Evolutionary conservation across 805 yeast genomes (phyloP).

Genomic region (Saturnispora besseyi): DNA sequence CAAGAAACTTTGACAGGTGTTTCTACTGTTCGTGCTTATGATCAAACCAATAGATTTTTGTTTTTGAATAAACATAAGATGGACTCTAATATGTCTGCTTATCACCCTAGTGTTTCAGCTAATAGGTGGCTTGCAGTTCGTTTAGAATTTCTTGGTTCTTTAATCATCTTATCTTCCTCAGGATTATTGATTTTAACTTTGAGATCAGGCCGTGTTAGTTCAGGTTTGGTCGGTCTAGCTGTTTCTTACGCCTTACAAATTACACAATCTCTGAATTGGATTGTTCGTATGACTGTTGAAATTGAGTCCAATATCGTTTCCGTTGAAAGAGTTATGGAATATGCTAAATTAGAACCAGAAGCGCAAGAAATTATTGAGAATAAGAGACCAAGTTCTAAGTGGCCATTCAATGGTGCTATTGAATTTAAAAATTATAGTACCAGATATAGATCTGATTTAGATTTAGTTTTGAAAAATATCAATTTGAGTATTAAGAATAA

Average conservation of each 20-base stretch:
- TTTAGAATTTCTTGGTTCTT: slow-evolving; percentile 81
- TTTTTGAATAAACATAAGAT: slow-evolving; percentile 60
- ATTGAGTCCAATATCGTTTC: slow-evolving; percentile 94
- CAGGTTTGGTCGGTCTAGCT: slow-evolving; percentile 91
- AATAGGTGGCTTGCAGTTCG: slow-evolving; percentile 98
- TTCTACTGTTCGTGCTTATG: slow-evolving; percentile 65
- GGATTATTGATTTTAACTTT: slow-evolving; percentile 68
- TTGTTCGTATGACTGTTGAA: slow-evolving; percentile 97
- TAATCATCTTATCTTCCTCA: slow-evolving; percentile 81
- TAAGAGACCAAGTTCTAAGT: slow-evolving; percentile 50
- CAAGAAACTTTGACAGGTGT: slow-evolving; percentile 76
- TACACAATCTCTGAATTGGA: slow-evolving; percentile 93
- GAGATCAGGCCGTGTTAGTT: slow-evolving; percentile 58
- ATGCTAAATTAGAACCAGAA: slow-evolving; percentile 49
- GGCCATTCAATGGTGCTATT: slow-evolving; percentile 72
- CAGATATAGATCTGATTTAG: slow-evolving; percentile 74
- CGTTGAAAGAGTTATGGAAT: slow-evolving; percentile 60
- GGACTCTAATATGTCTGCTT: slow-evolving; percentile 85
- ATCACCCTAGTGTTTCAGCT: slow-evolving; percentile 84
- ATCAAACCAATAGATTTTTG: slow-evolving; percentile 53
- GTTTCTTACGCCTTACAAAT: slow-evolving; percentile 88
- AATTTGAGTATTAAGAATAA: slow-evolving; percentile 53
- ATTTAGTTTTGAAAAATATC: slow-evolving; percentile 65
- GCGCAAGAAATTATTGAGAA: slow-evolving; percentile 52
- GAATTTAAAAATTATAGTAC: slow-evolving; percentile 69